Base-by-base conservation (phyloP, 495 filamentous ascomycete species). In the Viridothelium virens region DNA sequence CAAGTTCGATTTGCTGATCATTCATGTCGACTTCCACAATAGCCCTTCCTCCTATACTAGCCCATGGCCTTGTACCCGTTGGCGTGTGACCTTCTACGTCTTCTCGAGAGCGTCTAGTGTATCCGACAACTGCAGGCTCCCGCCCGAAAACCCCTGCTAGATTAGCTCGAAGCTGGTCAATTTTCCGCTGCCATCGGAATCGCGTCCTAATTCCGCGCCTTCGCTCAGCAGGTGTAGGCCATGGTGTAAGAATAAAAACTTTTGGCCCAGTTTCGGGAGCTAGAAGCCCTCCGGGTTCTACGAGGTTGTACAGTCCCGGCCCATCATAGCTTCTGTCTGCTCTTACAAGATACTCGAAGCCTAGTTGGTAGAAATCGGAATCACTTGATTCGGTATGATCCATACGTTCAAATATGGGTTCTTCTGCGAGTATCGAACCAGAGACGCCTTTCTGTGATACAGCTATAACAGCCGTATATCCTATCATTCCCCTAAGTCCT, bases 191-290 rank as follows among this genome's bases (percentile, higher is more conserved):
- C 48, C 48, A 53, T 5, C 48, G 48, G 12, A 53, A 18, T 0
- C 16, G 10, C 48, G 48, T 53, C 11, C 16, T 5, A 18, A 53
- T 53, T 53, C 48, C 48, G 48, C 18, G 48, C 48, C 18, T n/a
- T 53, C 18, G 5, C 18, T 53, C 48, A 16, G 11, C 16, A 53
- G 11, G 11, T 14, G 12, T 53, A 53, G 48, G 11, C 5, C 5
- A 14, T 53, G 48, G 48, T n/a, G 48, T 53, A 53, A 53, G 11
- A n/a, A 53, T 53, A 53, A 53, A 53, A n/a, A 53, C 48, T 5
- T 11, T 5, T 53, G 48, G 48, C 6, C 41, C 6, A 18, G 11
- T 53, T 16, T 11, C 5, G 5, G 11, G 48, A 18, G 11, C 18
- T 14, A 44, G 41, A 14, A 44, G 41, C 41, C 41, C 41, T 14